Evolutionary conservation across 495 filamentous ascomycete genomes (phyloP), one percentile per base, ranked within the genome.

Genomic region (Penicillium pulvis): DNA sequence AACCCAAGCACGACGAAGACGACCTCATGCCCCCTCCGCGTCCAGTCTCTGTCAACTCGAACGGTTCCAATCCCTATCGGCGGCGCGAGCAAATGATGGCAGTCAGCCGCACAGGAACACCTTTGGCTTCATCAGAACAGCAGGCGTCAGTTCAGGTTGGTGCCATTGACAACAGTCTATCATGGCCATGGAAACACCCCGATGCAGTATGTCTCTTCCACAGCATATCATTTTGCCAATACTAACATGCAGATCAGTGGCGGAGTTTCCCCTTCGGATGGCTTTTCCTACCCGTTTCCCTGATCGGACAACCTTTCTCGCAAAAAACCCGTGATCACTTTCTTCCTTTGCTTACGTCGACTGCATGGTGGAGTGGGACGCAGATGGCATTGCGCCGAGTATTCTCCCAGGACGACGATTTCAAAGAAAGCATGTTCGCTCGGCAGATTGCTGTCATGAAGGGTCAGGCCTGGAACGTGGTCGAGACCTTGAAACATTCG

Each of bases 161-260:
- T 24, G 94, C 94, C 54, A 98, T 98, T 62, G 94, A 98, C 70
- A 98, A 98, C 71, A 97, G 92, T 63, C 68, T 98, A 53, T 98
- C 94, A 8, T 98, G 95, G 91, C 94, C 94, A 10, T 98, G 94
- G 94, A 98, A 98, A 71, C 94, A 98, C 64, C 94, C 94, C 1
- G 94, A 98, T 78, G 93, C 94, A 51, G 85, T 88, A 80, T 71
- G 84, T 75, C 19, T 17, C 12, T 24, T 31, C 6, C 5, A 45
- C 16, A 6, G 3, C 20, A 4, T 36, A 9, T 6, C 20, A 14
- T n/a, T 35, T 23, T 35, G 16, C 39, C 28, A 24, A 24, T 47
- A 44, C 68, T 77, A 64, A 74, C 51, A 35, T 53, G 53, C 55
- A 26, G 55, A 57, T 17, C 10, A 88, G 82, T 89, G 86, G 86